These are phyloP conservation scores for Brassica napus DNA, from an alignment of 345 rosid species.

Conservation along the genomic window DNA sequence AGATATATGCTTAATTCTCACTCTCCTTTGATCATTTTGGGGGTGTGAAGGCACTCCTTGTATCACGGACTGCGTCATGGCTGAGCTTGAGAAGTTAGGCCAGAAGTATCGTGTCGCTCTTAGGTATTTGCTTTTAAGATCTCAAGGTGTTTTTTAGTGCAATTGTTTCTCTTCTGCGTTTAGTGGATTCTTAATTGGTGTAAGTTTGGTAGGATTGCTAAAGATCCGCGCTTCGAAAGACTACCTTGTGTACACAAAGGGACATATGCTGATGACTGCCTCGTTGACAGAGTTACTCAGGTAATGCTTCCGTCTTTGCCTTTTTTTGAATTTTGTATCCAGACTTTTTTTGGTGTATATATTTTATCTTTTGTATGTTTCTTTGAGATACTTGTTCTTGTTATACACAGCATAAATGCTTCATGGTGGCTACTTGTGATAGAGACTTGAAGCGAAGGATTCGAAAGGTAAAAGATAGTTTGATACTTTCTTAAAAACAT, in stretches of 20 bases:
- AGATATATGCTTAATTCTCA: background rate
- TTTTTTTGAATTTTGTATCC: background rate
- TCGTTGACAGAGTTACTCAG: conserved; percentile 91
- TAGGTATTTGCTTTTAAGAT: no score
- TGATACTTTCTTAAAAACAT: background rate
- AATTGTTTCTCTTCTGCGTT: no score
- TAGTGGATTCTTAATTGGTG: background rate
- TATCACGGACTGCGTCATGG: conserved; percentile 98
- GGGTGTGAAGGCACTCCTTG: conserved; percentile 78
- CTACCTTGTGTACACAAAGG: conserved; percentile 91
- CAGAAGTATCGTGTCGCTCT: conserved; percentile 93
- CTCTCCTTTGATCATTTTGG: background rate
- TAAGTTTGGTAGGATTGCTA: conserved; percentile 64
- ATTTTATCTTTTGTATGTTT: no score
- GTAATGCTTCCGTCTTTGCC: conserved; percentile 29
- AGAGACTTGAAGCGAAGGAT: conserved; percentile 90
- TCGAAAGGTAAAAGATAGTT: conserved; percentile 63
- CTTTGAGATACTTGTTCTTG: no score
- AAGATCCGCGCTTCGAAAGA: conserved; percentile 92
- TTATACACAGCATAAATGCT: conserved; percentile 82
- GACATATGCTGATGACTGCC: conserved; percentile 98
- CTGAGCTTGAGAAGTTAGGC: conserved; percentile 97
- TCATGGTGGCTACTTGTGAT: conserved; percentile 95
- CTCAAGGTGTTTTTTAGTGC: no score
- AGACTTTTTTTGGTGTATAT: no score